Evolutionary conservation across 495 filamentous ascomycete genomes (phyloP), one percentile per base, ranked within the genome.

Genomic region (Staphylotrichum longicolle): DNA sequence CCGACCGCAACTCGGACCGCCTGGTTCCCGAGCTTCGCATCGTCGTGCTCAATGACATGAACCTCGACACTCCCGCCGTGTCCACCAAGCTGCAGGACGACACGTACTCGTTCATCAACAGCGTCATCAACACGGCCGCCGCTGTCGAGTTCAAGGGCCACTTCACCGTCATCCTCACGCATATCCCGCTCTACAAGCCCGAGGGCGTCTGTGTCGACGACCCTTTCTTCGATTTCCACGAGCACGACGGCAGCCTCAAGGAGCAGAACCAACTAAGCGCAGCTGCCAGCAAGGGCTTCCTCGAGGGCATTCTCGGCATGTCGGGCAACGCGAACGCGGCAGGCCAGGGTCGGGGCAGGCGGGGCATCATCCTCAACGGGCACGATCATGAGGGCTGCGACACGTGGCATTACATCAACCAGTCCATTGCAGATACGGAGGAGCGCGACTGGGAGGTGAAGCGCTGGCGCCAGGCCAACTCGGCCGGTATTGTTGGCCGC

Each of bases 361-460:
- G 63, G 11, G 86, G 84, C 10, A 69, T 98, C 9, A 84, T 98
- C 11, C 74, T 98, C 5, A 96, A 91, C 12, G 94, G 94, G 0
- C 94, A 98, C 66, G 94, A 98, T 68, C 94, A 98, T 67, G 87
- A 89, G 58, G 94, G 94, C 3, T 98, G 94, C 67, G 92, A 97
- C 72, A 87, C 85, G 0, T 86, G 88, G 53, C 94, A 98, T 75
- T 91, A 81, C 66, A 82, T 91, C 58, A 83, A 87, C 66, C 82
- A 83, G 58, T 61, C 63, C 8, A 33, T 51, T 42, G 60, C 61
- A 1, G 70, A 74, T 7, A 70, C 75, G n/a, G 68, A 68, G 15
- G 5, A 60, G 20, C 57, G 56, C 0, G 51, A 59, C 41, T 73
- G 82, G 81, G 68, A 82, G 57, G 81, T 77, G 0, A 72, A 70